Conservation (phyloP, 176 grass and related monocot genomes). For the Canna indica region DNA sequence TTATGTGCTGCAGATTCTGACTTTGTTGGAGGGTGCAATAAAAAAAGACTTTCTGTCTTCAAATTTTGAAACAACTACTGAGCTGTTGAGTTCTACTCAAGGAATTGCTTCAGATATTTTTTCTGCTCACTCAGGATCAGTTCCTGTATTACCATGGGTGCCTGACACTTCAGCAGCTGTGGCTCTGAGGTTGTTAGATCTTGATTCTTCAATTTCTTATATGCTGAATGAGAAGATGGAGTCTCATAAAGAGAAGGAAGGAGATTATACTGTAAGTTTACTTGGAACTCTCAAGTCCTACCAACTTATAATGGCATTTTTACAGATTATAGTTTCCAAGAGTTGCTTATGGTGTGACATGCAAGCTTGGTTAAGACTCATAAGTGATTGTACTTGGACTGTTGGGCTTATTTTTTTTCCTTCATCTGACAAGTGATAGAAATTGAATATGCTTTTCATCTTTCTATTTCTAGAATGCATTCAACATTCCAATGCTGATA, state of each 20-base stretch:
- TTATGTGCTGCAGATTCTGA: conserved; percentile 45
- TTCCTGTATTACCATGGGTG: conserved; percentile 74
- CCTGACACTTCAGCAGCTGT: conserved; percentile 70
- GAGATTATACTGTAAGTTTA: conserved; percentile 55
- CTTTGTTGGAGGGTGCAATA: conserved; percentile 70
- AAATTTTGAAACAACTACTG: conserved; percentile 63
- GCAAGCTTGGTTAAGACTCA: no score
- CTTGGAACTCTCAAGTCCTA: neutral
- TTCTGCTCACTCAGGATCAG: conserved; percentile 31
- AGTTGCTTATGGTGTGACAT: no score
- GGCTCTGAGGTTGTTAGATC: conserved; percentile 61
- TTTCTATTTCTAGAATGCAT: no score
- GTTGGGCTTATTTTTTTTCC: no score
- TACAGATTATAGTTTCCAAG: no score
- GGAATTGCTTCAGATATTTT: conserved; percentile 25
- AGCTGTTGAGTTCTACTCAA: conserved; percentile 37
- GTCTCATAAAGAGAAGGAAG: conserved; percentile 44
- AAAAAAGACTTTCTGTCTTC: conserved; percentile 60
- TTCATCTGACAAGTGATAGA: no score
- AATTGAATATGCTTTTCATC: no score
- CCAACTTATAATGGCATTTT: neutral
- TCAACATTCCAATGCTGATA: no score
- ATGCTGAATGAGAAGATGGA: conserved; percentile 33
- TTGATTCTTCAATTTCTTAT: conserved; percentile 74
- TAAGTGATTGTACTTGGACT: no score